Conservation (phyloP, 1,284 basidiomycete genomes). For the Macrocystidia cucumis region DNA sequence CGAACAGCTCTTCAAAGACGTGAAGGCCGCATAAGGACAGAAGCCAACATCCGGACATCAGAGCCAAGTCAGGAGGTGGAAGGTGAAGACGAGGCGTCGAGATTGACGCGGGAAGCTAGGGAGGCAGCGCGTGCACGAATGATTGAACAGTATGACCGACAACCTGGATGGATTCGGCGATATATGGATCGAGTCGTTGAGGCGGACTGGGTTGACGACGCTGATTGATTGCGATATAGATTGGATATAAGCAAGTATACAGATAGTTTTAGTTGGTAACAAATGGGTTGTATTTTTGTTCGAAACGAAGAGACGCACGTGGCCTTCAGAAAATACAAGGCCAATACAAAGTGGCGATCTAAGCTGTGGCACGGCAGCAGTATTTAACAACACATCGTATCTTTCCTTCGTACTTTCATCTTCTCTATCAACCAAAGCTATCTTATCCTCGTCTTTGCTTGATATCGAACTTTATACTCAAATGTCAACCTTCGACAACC, state of each 20-base stretch:
- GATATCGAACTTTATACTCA: slow-evolving; percentile 8
- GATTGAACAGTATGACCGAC: slow-evolving; percentile 37
- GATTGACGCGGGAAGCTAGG: slow-evolving; percentile 21
- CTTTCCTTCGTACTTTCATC: too few relatives aligned
- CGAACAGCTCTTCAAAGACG: slow-evolving; percentile 49
- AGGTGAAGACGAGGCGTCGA: slow-evolving; percentile 22
- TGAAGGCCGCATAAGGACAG: slow-evolving; percentile 62
- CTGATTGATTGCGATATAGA: too few relatives aligned
- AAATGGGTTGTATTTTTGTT: too few relatives aligned
- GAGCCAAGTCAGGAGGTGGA: slow-evolving; percentile 24
- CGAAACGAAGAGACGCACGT: too few relatives aligned
- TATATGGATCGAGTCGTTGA: slow-evolving; percentile 60
- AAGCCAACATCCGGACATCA: slow-evolving; percentile 41
- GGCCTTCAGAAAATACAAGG: too few relatives aligned
- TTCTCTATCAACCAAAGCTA: too few relatives aligned
- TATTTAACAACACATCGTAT: too few relatives aligned
- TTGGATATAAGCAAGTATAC: too few relatives aligned
- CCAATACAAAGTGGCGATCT: too few relatives aligned
- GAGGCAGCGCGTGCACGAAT: slow-evolving; percentile 32
- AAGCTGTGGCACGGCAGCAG: too few relatives aligned
- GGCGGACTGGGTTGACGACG: slow-evolving; percentile 67
- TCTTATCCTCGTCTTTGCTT: too few relatives aligned
- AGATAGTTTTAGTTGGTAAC: slow-evolving; percentile 5
- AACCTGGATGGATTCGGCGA: slow-evolving; percentile 53
- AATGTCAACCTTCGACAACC: slow-evolving; percentile 70